Percentiles rank a stretch among this genome's conserved stretches.
Evolutionary conservation across 495 filamentous ascomycete genomes (phyloP).

Genomic region (Neurospora tetrasperma): DNA sequence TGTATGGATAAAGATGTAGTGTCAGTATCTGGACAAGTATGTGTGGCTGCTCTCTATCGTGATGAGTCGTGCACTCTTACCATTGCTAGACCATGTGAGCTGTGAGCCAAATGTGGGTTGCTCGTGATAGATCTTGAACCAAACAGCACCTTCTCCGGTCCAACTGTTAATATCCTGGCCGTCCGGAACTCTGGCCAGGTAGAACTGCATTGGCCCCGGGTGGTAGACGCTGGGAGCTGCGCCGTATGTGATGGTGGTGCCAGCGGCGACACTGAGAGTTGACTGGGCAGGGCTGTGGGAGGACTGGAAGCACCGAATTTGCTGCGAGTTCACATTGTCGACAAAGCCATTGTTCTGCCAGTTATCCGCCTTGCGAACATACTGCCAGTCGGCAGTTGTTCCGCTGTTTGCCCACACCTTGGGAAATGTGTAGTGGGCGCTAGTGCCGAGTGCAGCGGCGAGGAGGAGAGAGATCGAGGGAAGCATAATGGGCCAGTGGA

Average conservation of each 20-base stretch:
- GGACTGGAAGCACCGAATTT: constrained; percentile 40
- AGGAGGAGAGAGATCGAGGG: constrained; percentile 9
- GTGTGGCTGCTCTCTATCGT: background rate
- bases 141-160: constrained; percentile 35
- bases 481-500: constrained; percentile 11
- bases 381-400: constrained; percentile 24
- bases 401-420: constrained; percentile 4
- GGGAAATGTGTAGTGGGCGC: constrained; percentile 23
- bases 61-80: constrained; percentile 5
- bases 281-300: constrained; percentile 18
- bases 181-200: constrained; percentile 39
- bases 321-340: constrained; percentile 28
- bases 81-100: constrained; percentile 33
- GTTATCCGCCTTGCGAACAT: constrained; percentile 31
- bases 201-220: constrained; percentile 35
- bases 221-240: constrained; percentile 32
- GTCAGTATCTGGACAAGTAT: background rate
- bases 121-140: constrained; percentile 47
- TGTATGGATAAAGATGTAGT: background rate
- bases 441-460: constrained; percentile 13
- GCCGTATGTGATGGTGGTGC: constrained; percentile 33
- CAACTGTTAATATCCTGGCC: constrained; percentile 31
- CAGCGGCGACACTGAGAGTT: constrained; percentile 29
- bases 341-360: constrained; percentile 35
- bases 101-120: constrained; percentile 26